Evolutionary conservation across 176 grass and related monocot genomes (phyloP).

Genomic region (Phragmites australis): DNA sequence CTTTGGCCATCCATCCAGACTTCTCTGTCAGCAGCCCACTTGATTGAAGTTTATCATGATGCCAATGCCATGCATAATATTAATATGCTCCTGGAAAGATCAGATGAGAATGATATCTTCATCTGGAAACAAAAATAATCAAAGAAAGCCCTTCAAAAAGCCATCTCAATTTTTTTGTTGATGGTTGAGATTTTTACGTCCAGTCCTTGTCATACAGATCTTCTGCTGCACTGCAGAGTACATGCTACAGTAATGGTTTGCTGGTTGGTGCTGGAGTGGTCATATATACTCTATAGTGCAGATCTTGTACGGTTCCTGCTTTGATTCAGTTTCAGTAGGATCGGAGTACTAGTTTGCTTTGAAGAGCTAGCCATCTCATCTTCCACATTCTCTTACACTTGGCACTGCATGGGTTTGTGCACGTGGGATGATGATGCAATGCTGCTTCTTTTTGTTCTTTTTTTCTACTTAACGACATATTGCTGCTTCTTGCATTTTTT

Average conservation of each 20-base stretch:
- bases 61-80: background rate
- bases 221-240: background rate
- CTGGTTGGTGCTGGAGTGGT: background rate
- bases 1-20: conserved; percentile 26
- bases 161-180: too few species aligned
- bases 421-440: conserved; percentile 14
- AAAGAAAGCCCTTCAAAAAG: background rate
- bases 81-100: background rate
- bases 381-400: background rate
- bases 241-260: background rate
- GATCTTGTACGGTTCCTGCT: background rate
- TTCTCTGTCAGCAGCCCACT: conserved; percentile 14
- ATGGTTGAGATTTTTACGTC: background rate
- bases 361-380: too few species aligned
- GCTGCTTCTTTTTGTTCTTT: too few species aligned
- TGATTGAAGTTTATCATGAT: conserved; percentile 4
- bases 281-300: background rate
- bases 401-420: conserved; percentile 1
- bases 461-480: too few species aligned
- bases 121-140: background rate
- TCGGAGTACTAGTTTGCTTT: conserved; percentile 8
- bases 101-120: conserved; percentile 13
- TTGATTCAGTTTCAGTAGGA: background rate
- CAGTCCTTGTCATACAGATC: conserved; percentile 20
- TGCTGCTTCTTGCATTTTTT: too few species aligned